Evolutionary conservation across 805 yeast species (phyloP).

Genomic region (Debaryomyces castellii): DNA sequence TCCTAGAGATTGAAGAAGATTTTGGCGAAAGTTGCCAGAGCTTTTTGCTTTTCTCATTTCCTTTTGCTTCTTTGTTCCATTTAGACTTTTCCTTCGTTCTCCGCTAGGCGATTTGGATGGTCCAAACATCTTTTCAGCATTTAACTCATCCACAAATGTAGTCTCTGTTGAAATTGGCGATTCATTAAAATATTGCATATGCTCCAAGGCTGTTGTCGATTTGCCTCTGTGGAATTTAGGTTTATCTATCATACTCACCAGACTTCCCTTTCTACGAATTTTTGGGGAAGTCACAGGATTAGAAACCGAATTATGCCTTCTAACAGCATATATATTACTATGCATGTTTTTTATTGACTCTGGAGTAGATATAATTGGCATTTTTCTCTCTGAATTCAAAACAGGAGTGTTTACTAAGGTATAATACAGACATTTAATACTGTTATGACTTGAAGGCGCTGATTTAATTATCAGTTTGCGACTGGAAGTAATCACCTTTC

Average conservation of each 20-base stretch:
- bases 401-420: conserved; percentile 24
- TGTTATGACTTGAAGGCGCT: background rate
- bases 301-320: conserved; percentile 24
- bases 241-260: conserved; percentile 11
- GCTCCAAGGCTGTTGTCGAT: conserved; percentile 20
- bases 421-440: background rate
- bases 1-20: conserved; percentile 5
- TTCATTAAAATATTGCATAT: conserved; percentile 5
- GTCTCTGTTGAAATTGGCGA: conserved; percentile 8
- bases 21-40: conserved; percentile 29
- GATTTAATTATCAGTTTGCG: conserved; percentile 3
- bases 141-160: conserved; percentile 11
- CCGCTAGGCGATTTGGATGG: conserved; percentile 1
- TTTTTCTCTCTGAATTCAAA: conserved; percentile 7
- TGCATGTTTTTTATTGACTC: conserved; percentile 9
- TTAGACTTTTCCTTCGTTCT: background rate
- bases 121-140: background rate
- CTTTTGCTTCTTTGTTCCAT: conserved; percentile 2
- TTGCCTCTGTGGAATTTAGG: conserved; percentile 12
- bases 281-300: conserved; percentile 1
- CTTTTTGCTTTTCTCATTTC: conserved; percentile 32
- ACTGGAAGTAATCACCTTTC: conserved; percentile 49
- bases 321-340: conserved; percentile 12
- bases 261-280: conserved; percentile 11
- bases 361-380: conserved; percentile 6